Evolutionary conservation across 208 protist genomes (phyloP), one percentile per base, ranked within the genome.

Genomic region (Acanthamoeba triangularis): DNA sequence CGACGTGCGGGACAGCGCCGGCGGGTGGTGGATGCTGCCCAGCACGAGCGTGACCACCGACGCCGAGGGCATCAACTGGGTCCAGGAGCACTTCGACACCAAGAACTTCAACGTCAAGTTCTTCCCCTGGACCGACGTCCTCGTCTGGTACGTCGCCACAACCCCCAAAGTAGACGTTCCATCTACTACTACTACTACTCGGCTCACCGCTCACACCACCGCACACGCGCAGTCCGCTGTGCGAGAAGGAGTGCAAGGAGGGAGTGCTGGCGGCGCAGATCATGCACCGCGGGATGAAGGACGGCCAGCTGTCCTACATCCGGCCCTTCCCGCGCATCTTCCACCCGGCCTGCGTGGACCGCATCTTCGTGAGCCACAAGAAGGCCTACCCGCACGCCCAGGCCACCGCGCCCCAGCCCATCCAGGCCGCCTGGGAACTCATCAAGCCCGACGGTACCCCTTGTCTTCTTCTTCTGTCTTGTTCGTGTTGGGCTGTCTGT

Each of bases 41-140:
- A 63, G 80, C 35, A 35, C 52, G 25, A 35, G 80, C 80, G 80
- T 63, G 30, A 44, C 52, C 80, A 88, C 47, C 23, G 80, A 88
- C 33, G 49, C 41, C 23, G 80, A 54, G 25, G 80, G 80, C 49
- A 6, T 88, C 30, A 88, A 10, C n/a, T 88, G 80, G 80, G 80
- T 88, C 3, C 80, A 88, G 52, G 80, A 88, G 49, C 25, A 88
- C n/a, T 63, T 88, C 49, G 80, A 88, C 30, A 88, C 52, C 47
- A 88, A 63, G 80, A 88, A 88, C 49, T 88, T 88, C 52, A 88
- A 88, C n/a, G 49, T 88, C 49, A 88, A 88, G 80, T 88, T 88
- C 80, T 88, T 88, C 80, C 80, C 80, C n/a, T 88, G 80, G 80
- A 88, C 80, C 30, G 80, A 88, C 80, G 20, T 88, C 52, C 6